A percentile compares a stretch with the other conserved stretches of the same genome.
phyloP scores from a whole-genome alignment of 768 basidiomycete genomes.

The Kwoniella pini region DNA sequence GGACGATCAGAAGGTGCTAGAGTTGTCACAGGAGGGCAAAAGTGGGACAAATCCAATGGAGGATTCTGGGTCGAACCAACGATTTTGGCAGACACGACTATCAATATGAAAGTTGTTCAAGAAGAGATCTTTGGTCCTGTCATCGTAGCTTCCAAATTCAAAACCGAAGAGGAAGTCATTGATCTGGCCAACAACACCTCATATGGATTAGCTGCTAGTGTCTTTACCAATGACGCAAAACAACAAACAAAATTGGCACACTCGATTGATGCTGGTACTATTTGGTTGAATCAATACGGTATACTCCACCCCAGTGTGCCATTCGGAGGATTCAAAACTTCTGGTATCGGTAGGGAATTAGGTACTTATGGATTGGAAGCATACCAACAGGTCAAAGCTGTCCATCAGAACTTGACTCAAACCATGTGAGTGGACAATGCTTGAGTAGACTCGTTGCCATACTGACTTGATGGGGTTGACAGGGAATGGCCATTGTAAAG shows the following conservation, averaged over 20 bases:
- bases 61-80: constrained; percentile 88
- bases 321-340: constrained; percentile 81
- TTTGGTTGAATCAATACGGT: constrained; percentile 75
- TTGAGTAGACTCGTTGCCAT: not conserved
- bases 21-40: constrained; percentile 67
- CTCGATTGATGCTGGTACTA: constrained; percentile 73
- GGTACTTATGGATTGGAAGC: constrained; percentile 68
- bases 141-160: constrained; percentile 75
- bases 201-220: constrained; percentile 81
- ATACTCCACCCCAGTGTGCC: constrained; percentile 74
- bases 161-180: constrained; percentile 82
- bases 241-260: constrained; percentile 71
- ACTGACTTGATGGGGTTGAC: too few species aligned
- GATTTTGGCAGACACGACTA: constrained; percentile 67
- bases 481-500: too few species aligned
- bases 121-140: constrained; percentile 89
- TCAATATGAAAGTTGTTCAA: constrained; percentile 71
- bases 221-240: constrained; percentile 77
- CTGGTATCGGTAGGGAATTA: constrained; percentile 74
- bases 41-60: constrained; percentile 60
- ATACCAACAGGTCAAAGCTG: constrained; percentile 69
- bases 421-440: constrained; percentile 17
- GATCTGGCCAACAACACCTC: constrained; percentile 79
- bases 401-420: constrained; percentile 63
- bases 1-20: constrained; percentile 73